A percentile compares a stretch with the other conserved stretches of the same genome.
These are phyloP conservation scores for Capsicum baccatum DNA, from an alignment of 257 asterid genomes.

Conservation along the genomic window DNA sequence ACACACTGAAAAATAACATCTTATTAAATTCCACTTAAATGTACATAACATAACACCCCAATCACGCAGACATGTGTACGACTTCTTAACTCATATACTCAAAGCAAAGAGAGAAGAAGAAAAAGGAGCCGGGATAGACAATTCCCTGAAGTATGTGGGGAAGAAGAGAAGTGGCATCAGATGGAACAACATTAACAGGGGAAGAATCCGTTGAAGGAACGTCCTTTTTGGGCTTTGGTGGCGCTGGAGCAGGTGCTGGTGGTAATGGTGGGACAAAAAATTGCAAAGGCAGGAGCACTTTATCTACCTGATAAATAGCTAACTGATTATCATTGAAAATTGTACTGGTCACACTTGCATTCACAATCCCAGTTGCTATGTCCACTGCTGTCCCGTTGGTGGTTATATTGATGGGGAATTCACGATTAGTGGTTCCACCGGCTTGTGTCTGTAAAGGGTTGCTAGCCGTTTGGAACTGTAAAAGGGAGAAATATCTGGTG, in stretches of 20 bases:
- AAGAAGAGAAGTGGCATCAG: constrained; percentile 34
- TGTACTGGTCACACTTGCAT: constrained; percentile 49
- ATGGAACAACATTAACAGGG: constrained; percentile 31
- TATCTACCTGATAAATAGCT: constrained; percentile 58
- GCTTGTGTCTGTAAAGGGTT: constrained; percentile 60
- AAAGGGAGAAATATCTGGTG: constrained; percentile 39
- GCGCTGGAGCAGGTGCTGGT: constrained; percentile 59
- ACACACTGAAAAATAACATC: not conserved
- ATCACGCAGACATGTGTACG: not conserved
- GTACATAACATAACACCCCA: not conserved
- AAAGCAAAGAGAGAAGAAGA: not conserved
- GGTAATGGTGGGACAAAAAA: constrained; percentile 48
- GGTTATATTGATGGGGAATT: constrained; percentile 53
- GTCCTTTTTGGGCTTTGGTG: constrained; percentile 40
- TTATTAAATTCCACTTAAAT: not conserved
- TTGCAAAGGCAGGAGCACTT: constrained; percentile 51
- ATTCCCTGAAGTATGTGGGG: constrained; percentile 26
- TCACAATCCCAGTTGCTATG: constrained; percentile 55
- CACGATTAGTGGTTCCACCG: constrained; percentile 43
- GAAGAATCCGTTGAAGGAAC: constrained; percentile 29
- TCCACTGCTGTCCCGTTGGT: constrained; percentile 47
- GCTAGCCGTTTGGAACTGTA: constrained; percentile 55
- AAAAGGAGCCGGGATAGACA: constrained; percentile 29
- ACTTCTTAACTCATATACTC: not conserved
- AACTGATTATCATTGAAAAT: constrained; percentile 50